These are phyloP conservation scores for Urtica urens DNA, from an alignment of 306 rosid genomes.

Conservation along the genomic window DNA sequence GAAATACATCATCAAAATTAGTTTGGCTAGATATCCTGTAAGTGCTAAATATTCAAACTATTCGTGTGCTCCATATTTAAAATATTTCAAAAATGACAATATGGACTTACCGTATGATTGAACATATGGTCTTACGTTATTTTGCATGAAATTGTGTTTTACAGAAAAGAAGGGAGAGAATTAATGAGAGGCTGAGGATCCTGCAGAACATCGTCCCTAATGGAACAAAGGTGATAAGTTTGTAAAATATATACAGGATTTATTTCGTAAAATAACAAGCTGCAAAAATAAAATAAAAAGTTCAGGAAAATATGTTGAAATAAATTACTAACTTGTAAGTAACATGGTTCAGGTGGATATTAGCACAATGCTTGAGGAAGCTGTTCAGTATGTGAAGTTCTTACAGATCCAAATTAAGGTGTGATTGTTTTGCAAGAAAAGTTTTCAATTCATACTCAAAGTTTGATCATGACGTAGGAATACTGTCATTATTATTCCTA, in stretches of 20 bases:
- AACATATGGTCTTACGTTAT: too few relatives aligned
- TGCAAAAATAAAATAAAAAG: not conserved
- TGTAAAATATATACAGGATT: not conserved
- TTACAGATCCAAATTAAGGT: slow-evolving; percentile 91
- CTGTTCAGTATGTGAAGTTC: slow-evolving; percentile 80
- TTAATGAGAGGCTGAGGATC: slow-evolving; percentile 74
- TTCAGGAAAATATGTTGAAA: slow-evolving; percentile 7
- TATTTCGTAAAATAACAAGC: not conserved
- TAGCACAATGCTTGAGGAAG: slow-evolving; percentile 99
- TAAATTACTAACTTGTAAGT: not conserved
- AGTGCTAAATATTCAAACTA: too few relatives aligned
- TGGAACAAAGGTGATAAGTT: slow-evolving; percentile 69
- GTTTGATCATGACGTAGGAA: too few relatives aligned
- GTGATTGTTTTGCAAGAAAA: not conserved
- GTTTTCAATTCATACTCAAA: not conserved
- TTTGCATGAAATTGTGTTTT: slow-evolving; percentile 3
- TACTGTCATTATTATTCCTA: too few relatives aligned
- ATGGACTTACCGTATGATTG: too few relatives aligned
- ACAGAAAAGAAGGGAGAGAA: slow-evolving; percentile 97
- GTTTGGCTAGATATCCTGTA: too few relatives aligned
- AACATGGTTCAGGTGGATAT: slow-evolving; percentile 63
- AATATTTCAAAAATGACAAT: too few relatives aligned
- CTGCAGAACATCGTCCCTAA: slow-evolving; percentile 78
- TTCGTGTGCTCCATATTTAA: too few relatives aligned
- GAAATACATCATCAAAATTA: too few relatives aligned